Base-by-base conservation (phyloP, 352 stramenopile genomes). In the Pythium rishiriense region DNA sequence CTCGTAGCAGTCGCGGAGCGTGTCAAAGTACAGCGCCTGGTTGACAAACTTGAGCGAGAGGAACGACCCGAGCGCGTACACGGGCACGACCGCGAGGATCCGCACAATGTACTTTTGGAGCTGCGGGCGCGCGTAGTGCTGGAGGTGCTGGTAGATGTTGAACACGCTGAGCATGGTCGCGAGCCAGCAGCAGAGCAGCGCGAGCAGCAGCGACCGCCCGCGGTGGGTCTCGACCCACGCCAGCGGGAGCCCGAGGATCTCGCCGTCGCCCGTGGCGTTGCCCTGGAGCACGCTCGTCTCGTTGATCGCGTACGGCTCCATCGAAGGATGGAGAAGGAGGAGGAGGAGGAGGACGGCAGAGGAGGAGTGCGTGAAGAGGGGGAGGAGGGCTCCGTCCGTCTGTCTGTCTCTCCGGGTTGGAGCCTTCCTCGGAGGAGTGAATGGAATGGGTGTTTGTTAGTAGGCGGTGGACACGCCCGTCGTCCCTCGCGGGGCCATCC, bases 1-100 rank as follows among this genome's bases (percentile, higher is more conserved):
- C 63, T 98, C 92, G 71, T 97, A 97, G 58, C 88, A 85, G 68
- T 98, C 91, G 45, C 92, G 88, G 28, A 97, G 73, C 17, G 84
- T 93, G 68, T 96, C 86, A 43, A 96, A 90, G 53, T 91, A 93
- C 47, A 94, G 70, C 58, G 85, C 83, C 53, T 90, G 70, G 49
- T 91, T 80, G 42, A 91, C 81, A 61, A 95, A 93, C 33, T 75
- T 76, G 41, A 97, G 76, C 58, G 88, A 92, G 14, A 97, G 62
- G 33, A 92, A 79, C 35, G 83, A 93, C n/a, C 81, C 78, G 41
- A 96, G 57, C 15, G 88, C 87, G 72, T 97, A 97, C 17, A 97
- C 81, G 0, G 89, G 89, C 12, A 96, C 88, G 43, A 97, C 77
- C 47, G 87, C 79, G 15, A 97, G 72, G 57, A 97, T 97, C 45